Conservation (phyloP, 805 yeast species). For the Debaryomyces prosopidis region DNA sequence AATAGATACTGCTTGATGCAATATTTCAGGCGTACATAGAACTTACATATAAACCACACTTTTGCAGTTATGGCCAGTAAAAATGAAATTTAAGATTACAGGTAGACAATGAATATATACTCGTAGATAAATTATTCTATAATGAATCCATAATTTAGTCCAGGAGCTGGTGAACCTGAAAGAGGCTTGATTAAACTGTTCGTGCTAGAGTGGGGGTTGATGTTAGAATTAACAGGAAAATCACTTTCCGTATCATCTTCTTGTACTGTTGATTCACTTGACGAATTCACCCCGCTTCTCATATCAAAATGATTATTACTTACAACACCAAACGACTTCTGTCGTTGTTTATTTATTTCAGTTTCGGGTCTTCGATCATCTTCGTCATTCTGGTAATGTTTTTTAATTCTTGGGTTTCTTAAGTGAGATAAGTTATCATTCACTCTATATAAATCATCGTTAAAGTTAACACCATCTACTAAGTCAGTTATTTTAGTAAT, state of each 20-base stretch:
- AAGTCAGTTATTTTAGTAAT: conserved; percentile 23
- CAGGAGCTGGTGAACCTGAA: conserved; percentile 9
- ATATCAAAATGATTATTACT: background rate
- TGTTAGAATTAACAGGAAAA: background rate
- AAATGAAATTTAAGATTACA: too few relatives aligned
- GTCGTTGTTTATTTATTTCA: conserved; percentile 8
- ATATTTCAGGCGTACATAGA: too few relatives aligned
- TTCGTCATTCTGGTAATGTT: conserved; percentile 22
- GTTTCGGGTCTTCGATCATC: background rate
- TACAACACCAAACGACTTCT: conserved; percentile 17
- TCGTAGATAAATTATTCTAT: conserved; percentile 7
- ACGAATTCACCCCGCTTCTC: background rate
- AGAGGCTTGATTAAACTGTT: background rate
- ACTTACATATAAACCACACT: too few relatives aligned
- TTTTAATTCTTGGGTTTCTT: conserved; percentile 28
- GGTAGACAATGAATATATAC: too few relatives aligned
- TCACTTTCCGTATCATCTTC: background rate
- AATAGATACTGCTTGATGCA: too few relatives aligned
- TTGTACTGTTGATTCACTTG: background rate
- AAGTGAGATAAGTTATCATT: conserved; percentile 18
- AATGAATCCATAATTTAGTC: conserved; percentile 16
- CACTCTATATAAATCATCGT: conserved; percentile 18
- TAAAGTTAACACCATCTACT: conserved; percentile 25
- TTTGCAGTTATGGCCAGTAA: too few relatives aligned
- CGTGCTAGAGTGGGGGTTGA: background rate